phyloP scores from a whole-genome alignment of 768 basidiomycete genomes.

The Terana coerulea region DNA sequence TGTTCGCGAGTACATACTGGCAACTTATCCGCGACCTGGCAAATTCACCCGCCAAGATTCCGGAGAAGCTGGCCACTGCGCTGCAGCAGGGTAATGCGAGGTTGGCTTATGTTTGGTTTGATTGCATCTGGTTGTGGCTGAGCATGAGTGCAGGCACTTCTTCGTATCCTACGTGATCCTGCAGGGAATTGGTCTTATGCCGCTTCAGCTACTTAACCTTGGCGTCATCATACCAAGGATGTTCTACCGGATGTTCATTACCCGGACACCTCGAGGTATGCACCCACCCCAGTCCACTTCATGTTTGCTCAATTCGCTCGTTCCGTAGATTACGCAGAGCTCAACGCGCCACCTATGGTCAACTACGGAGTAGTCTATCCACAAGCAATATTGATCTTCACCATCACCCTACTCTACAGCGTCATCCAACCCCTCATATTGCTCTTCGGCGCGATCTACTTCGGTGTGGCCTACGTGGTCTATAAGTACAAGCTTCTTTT shows the following conservation, averaged over 20 bases:
- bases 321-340: slow-evolving; percentile 81
- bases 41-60: slow-evolving; percentile 90
- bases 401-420: slow-evolving; percentile 92
- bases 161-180: slow-evolving; percentile 83
- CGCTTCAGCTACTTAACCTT: slow-evolving; percentile 88
- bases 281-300: background rate
- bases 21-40: slow-evolving; percentile 89
- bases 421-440: slow-evolving; percentile 94
- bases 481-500: slow-evolving; percentile 98
- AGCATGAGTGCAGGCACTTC: slow-evolving; percentile 52
- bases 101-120: slow-evolving; percentile 27
- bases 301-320: background rate
- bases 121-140: background rate
- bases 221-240: slow-evolving; percentile 82
- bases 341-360: slow-evolving; percentile 97
- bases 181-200: slow-evolving; percentile 93
- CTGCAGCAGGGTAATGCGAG: slow-evolving; percentile 75
- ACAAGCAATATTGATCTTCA: slow-evolving; percentile 93
- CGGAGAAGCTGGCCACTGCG: slow-evolving; percentile 85
- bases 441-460: slow-evolving; percentile 93
- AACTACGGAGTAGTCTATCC: slow-evolving; percentile 98
- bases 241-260: slow-evolving; percentile 70
- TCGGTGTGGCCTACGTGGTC: slow-evolving; percentile 92
- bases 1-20: slow-evolving; percentile 89
- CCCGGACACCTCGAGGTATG: slow-evolving; percentile 85